These are phyloP conservation scores for Coemansia sp. DNA, from an alignment of 192 early-diverging fungal genomes.

Conservation along the genomic window DNA sequence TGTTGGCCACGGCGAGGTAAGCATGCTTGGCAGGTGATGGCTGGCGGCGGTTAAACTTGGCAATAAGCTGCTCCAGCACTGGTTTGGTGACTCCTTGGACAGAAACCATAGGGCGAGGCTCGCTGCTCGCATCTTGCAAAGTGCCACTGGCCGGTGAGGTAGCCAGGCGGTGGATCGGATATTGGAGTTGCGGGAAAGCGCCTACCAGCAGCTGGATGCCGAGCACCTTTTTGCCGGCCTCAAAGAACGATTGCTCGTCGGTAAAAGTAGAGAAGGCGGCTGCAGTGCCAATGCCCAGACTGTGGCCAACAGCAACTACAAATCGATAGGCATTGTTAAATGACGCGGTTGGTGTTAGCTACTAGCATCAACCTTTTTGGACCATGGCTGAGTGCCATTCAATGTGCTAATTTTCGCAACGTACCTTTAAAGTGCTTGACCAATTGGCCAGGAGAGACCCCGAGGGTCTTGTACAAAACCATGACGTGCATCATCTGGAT, in stretches of 20 bases:
- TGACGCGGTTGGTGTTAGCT: background rate
- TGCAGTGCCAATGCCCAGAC: constrained; percentile 85
- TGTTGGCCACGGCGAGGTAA: constrained; percentile 28
- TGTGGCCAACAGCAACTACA: constrained; percentile 73
- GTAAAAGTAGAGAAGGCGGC: constrained; percentile 77
- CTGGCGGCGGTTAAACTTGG: constrained; percentile 13
- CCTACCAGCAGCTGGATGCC: constrained; percentile 82
- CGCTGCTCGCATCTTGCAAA: background rate
- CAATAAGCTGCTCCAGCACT: constrained; percentile 5
- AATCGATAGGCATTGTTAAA: background rate
- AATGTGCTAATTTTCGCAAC: background rate
- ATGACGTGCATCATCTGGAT: constrained; percentile 83
- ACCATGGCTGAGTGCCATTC: no score
- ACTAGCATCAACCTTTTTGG: no score
- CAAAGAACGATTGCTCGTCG: constrained; percentile 74
- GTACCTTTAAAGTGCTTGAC: constrained; percentile 28
- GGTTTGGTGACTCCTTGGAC: constrained; percentile 12
- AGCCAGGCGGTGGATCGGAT: constrained; percentile 9
- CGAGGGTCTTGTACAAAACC: constrained; percentile 63
- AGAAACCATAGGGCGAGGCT: constrained; percentile 11
- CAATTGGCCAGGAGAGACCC: constrained; percentile 51
- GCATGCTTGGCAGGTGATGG: background rate
- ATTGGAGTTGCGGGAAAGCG: constrained; percentile 68
- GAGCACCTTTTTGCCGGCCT: constrained; percentile 74
- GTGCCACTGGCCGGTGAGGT: background rate